Evolutionary conservation across 805 yeast species (phyloP).

Genomic region (Ogataea nitratoaversa): DNA sequence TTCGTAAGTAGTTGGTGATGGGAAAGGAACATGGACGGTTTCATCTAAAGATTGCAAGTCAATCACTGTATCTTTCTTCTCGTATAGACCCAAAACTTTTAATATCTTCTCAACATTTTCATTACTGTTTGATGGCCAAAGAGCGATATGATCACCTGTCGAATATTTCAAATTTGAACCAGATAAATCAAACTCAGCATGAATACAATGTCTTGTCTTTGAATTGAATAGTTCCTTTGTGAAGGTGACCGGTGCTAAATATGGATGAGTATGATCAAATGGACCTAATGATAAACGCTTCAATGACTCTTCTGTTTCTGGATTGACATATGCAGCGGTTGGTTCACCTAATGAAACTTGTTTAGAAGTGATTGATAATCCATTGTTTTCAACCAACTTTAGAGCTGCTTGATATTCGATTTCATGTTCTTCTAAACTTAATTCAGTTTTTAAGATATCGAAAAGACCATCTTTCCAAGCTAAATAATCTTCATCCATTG

Average conservation of each 20-base stretch:
- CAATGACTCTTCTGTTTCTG: conserved; percentile 29
- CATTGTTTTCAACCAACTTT: conserved; percentile 35
- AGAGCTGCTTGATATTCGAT: conserved; percentile 71
- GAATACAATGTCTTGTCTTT: conserved; percentile 73
- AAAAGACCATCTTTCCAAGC: conserved; percentile 85
- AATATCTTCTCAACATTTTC: conserved; percentile 69
- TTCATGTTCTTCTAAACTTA: conserved; percentile 76
- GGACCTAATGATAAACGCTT: conserved; percentile 55
- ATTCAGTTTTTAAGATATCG: conserved; percentile 56
- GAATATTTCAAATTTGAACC: conserved; percentile 73
- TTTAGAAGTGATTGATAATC: conserved; percentile 27
- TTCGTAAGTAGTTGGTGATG: conserved; percentile 83
- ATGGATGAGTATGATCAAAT: conserved; percentile 78
- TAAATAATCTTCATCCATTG: conserved; percentile 92
- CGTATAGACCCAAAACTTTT: conserved; percentile 54
- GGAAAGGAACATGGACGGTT: conserved; percentile 52
- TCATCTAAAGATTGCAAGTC: conserved; percentile 66
- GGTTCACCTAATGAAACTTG: conserved; percentile 82
- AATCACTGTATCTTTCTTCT: conserved; percentile 52
- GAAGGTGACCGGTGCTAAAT: conserved; percentile 58
- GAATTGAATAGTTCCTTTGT: conserved; percentile 70
- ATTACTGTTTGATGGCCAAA: conserved; percentile 88
- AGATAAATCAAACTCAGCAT: conserved; percentile 81
- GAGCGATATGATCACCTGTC: conserved; percentile 94
- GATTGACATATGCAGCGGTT: conserved; percentile 46